Evolutionary conservation across 1,139 yeast species (phyloP), one percentile per base, ranked within the genome.

Genomic region (Kurtzmaniella quercitrusa): DNA sequence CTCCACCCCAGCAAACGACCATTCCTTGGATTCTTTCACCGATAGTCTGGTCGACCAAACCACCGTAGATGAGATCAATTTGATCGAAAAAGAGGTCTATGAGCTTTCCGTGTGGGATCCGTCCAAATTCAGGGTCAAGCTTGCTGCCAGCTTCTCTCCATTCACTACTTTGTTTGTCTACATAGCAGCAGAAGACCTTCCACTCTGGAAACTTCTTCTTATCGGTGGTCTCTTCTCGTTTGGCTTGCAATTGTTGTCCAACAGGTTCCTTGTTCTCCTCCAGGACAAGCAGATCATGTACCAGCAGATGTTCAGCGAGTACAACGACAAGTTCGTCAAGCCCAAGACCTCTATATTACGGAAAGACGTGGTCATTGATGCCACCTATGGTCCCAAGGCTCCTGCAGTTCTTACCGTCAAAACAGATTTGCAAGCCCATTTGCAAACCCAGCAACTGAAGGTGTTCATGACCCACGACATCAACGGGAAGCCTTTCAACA

Each of bases 331-430:
- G 56, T 79, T 73, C 49, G 85, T 85, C n/a, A 73, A 74, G 41
- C 90, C 91, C 3, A 74, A 75, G 44, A 63, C 79, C 1, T 71
- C 80, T 6, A 70, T 73, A 8, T 61, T 73, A 43, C 72, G 73
- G 44, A 78, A 82, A 51, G 90, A 85, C 54, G 90, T 77, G 2
- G 70, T 77, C 40, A 70, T 84, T 10, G 91, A 85, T 58, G 81
- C 89, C 9, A 78, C 84, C 25, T 58, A 51, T 44, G 75, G 74
- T 2, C 69, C 69, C 16, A 59, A 38, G 10, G 46, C 46, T n/a
- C 46, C 46, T 8, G 27, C 48, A 3, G 38, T 40, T 17, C 39
- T 38, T 10, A 42, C 58, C 46, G 44, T 46, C 2, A 44, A 49
- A 43, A 59, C 62, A 6, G 70, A 68, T 42, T 37, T 53, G 8